Conservation (phyloP, 495 filamentous ascomycete species). For the Durotheca rogersii region DNA sequence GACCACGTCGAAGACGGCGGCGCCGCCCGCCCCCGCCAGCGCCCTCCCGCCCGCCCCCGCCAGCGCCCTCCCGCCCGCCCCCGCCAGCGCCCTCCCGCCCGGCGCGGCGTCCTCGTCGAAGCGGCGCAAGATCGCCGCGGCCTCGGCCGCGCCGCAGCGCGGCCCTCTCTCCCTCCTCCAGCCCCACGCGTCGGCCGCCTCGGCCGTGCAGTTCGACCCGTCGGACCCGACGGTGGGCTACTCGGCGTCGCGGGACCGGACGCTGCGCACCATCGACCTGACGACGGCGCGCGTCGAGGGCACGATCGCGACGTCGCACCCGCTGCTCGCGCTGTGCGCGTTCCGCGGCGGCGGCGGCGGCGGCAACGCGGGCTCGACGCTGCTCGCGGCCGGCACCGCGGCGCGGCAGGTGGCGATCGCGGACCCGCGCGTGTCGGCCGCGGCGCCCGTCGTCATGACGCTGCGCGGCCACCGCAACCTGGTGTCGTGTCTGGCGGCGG, state of each 20-base stretch:
- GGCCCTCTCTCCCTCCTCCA: slow-evolving; percentile 74
- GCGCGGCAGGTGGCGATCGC: slow-evolving; percentile 87
- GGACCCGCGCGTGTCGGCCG: slow-evolving; percentile 76
- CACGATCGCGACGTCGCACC: slow-evolving; percentile 76
- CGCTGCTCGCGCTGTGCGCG: slow-evolving; percentile 71
- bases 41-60: slow-evolving; percentile 62
- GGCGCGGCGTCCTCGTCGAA: slow-evolving; percentile 61
- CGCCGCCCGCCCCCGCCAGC: slow-evolving; percentile 65
- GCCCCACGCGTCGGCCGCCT: slow-evolving; percentile 70
- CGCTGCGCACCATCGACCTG: slow-evolving; percentile 87
- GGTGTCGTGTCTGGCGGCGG: slow-evolving; percentile 66
- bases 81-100: slow-evolving; percentile 63
- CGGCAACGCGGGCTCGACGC: too few species aligned
- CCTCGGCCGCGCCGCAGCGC: slow-evolving; percentile 66
- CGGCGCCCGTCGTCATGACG: slow-evolving; percentile 76
- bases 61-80: slow-evolving; percentile 67
- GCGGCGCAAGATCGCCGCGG: slow-evolving; percentile 70
- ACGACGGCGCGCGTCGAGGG: slow-evolving; percentile 71
- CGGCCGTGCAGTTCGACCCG: slow-evolving; percentile 77
- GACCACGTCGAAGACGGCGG: slow-evolving; percentile 71
- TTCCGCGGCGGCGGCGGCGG: slow-evolving; percentile 55
- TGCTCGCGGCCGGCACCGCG: slow-evolving; percentile 81
- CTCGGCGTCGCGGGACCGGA: slow-evolving; percentile 84
- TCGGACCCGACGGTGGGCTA: slow-evolving; percentile 85
- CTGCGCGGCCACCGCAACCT: slow-evolving; percentile 87